phyloP scores from a whole-genome alignment of 345 rosid genomes.

The Dipteronia dyeriana region DNA sequence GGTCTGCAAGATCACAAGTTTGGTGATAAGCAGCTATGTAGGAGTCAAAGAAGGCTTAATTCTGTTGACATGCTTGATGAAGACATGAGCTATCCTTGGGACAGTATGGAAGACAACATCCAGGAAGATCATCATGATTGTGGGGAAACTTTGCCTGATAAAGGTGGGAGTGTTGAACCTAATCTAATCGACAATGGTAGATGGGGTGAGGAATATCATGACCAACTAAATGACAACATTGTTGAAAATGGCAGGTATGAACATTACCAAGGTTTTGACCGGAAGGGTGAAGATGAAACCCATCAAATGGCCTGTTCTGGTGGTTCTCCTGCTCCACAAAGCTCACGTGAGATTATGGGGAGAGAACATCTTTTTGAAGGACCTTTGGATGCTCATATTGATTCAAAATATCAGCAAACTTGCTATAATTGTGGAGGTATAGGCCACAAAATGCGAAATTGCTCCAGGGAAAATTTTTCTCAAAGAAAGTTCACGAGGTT shows the following conservation, averaged over 20 bases:
- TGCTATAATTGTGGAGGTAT: constrained; percentile 40
- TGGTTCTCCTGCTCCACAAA: constrained; percentile 24
- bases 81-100: constrained; percentile 14
- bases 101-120: constrained; percentile 7
- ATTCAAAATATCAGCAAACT: constrained; percentile 21
- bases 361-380: constrained; percentile 15
- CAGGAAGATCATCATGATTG: constrained; percentile 27
- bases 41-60: constrained; percentile 19
- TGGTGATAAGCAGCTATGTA: constrained; percentile 20
- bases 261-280: constrained; percentile 24
- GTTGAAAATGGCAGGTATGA: constrained; percentile 28
- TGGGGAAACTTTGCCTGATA: constrained; percentile 28
- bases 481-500: constrained; percentile 23
- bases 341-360: constrained; percentile 19
- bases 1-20: constrained; percentile 17
- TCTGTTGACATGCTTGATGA: constrained; percentile 25
- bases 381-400: constrained; percentile 18
- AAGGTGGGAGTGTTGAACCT: constrained; percentile 24
- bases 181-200: constrained; percentile 34
- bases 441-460: constrained; percentile 43
- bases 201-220: constrained; percentile 37
- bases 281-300: constrained; percentile 19
- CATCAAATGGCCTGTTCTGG: constrained; percentile 19
- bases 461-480: constrained; percentile 27
- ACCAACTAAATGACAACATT: constrained; percentile 25